Conservation (phyloP, 2,329 filamentous ascomycete species). For the Apiospora kogelbergensis region DNA sequence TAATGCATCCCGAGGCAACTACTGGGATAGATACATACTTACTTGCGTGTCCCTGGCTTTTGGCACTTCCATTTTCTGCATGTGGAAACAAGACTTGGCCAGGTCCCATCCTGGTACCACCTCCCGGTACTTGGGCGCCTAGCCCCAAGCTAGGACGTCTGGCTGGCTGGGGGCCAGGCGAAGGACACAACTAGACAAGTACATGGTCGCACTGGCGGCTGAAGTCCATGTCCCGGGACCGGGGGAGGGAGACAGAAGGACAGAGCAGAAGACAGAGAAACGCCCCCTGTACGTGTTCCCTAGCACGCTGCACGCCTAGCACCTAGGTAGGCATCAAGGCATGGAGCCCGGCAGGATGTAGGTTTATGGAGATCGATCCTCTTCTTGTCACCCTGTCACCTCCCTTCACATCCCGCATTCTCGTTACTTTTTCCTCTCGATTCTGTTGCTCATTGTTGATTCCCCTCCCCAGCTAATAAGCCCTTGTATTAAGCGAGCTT, state of each 20-base stretch:
- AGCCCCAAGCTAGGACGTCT: background rate
- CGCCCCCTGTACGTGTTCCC: background rate
- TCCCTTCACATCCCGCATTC: background rate
- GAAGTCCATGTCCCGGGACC: background rate
- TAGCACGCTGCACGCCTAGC: no score
- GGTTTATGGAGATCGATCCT: conserved; percentile 2
- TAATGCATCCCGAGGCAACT: background rate
- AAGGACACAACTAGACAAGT: background rate
- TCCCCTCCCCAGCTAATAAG: background rate
- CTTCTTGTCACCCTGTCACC: conserved; percentile 2
- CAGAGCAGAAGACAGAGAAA: background rate
- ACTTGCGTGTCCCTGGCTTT: background rate
- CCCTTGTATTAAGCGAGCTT: background rate
- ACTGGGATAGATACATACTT: background rate
- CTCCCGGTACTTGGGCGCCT: conserved; percentile 1
- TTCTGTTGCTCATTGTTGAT: background rate
- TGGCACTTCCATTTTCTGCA: background rate
- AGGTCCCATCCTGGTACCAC: background rate
- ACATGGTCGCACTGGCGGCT: background rate
- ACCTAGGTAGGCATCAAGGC: background rate
- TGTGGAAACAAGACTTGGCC: background rate
- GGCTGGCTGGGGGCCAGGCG: background rate
- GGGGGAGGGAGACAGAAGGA: background rate
- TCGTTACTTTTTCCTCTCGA: conserved; percentile 2
- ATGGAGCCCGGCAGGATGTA: background rate